phyloP scores from a whole-genome alignment of 2,329 filamentous ascomycete species.

The Trichoderma lentiforme region DNA sequence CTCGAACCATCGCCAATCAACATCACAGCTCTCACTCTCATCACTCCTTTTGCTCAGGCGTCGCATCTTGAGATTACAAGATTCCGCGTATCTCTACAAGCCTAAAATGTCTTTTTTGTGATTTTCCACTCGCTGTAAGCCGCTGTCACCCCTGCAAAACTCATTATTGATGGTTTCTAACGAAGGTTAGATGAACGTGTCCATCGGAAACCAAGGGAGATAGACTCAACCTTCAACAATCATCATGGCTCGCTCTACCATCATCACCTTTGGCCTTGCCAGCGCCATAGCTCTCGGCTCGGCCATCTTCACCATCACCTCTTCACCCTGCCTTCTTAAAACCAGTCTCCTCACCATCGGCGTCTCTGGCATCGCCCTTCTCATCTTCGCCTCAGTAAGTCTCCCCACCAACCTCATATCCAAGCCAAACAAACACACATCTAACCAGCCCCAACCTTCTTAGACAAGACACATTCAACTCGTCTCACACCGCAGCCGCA shows the following conservation, averaged over 20 bases:
- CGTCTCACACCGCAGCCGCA: constrained; percentile 21
- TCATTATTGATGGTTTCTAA: background rate
- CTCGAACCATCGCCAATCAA: background rate
- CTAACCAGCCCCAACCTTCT: background rate
- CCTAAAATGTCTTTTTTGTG: background rate
- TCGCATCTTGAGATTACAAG: background rate
- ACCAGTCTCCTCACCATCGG: constrained; percentile 20
- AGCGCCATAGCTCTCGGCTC: background rate
- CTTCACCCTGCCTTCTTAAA: background rate
- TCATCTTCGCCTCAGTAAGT: constrained; percentile 33
- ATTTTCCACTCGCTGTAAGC: background rate
- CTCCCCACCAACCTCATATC: background rate
- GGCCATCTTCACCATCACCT: background rate
- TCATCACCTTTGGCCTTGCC: background rate
- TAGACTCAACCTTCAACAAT: background rate
- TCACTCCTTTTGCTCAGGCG: background rate
- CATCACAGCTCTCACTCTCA: background rate
- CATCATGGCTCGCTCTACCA: background rate
- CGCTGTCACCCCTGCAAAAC: background rate
- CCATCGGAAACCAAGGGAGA: background rate
- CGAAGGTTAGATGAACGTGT: background rate
- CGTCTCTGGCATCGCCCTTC: constrained; percentile 22
- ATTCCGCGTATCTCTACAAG: background rate
- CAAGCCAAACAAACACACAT: background rate
- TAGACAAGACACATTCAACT: constrained; percentile 34